phyloP scores from a whole-genome alignment of 768 basidiomycete species.

The Cytidiella melzeri region DNA sequence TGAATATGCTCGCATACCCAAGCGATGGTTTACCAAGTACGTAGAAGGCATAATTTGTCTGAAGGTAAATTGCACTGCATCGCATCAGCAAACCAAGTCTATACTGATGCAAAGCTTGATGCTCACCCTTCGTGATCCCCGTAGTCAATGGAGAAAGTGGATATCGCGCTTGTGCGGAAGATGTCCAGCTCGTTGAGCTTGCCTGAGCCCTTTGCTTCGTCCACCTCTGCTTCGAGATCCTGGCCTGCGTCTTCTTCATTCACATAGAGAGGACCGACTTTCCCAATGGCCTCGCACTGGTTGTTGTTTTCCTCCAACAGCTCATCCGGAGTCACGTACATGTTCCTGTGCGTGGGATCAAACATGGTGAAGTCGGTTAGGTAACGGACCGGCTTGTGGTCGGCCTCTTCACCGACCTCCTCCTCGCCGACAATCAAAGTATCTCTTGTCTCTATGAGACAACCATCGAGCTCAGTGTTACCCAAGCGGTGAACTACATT shows the following conservation, averaged over 20 bases:
- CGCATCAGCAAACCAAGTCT: slow-evolving; percentile 4
- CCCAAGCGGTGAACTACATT: slow-evolving; percentile 1
- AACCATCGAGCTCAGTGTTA: slow-evolving; percentile 3
- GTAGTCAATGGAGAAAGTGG: slow-evolving; percentile 47
- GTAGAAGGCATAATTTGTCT: slow-evolving; percentile 62
- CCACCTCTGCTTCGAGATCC: slow-evolving; percentile 40
- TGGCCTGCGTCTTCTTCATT: slow-evolving; percentile 61
- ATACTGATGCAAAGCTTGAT: slow-evolving; percentile 1
- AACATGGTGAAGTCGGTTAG: slow-evolving; percentile 58
- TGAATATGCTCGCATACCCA: slow-evolving; percentile 37
- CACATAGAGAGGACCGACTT: slow-evolving; percentile 38
- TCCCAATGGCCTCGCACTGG: slow-evolving; percentile 50
- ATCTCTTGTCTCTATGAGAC: slow-evolving; percentile 11
- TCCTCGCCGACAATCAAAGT: slow-evolving; percentile 24
- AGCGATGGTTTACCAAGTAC: slow-evolving; percentile 43
- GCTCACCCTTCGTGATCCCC: slow-evolving; percentile 45
- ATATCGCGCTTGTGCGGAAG: slow-evolving; percentile 40
- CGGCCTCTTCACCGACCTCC: slow-evolving; percentile 12
- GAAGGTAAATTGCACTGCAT: slow-evolving; percentile 56
- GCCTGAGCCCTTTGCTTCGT: slow-evolving; percentile 16
- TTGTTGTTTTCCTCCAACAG: slow-evolving; percentile 21
- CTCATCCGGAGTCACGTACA: slow-evolving; percentile 42
- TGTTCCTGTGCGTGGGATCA: slow-evolving; percentile 40
- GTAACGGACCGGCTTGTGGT: slow-evolving; percentile 48
- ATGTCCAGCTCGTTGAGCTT: slow-evolving; percentile 27